These are phyloP conservation scores for Asterophora parasitica DNA, from an alignment of 768 basidiomycete genomes.

Conservation along the genomic window DNA sequence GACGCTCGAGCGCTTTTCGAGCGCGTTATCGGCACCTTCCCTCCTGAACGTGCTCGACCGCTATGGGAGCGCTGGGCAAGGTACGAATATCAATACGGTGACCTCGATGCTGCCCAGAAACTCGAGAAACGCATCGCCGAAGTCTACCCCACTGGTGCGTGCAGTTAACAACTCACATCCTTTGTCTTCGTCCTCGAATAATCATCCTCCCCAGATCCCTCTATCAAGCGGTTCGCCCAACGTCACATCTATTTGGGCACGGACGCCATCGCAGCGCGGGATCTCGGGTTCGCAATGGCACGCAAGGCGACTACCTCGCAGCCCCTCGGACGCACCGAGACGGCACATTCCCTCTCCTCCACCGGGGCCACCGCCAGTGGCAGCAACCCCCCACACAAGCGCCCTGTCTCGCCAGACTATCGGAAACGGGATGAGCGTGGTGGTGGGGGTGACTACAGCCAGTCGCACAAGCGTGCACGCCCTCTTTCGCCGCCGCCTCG, in stretches of 20 bases:
- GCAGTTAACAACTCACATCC: too few species aligned
- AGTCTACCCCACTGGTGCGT: slow-evolving; percentile 84
- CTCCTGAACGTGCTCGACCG: slow-evolving; percentile 72
- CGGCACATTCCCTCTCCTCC: slow-evolving; percentile 26
- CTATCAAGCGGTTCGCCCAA: slow-evolving; percentile 88
- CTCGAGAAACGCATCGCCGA: slow-evolving; percentile 88
- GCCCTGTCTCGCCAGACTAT: slow-evolving; percentile 13
- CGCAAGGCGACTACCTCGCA: slow-evolving; percentile 25
- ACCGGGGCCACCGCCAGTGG: slow-evolving; percentile 34
- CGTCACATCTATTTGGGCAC: slow-evolving; percentile 77
- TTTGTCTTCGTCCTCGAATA: neutral
- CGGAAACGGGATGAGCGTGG: slow-evolving; percentile 14
- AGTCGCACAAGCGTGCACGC: slow-evolving; percentile 12
- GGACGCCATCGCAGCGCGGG: slow-evolving; percentile 85
- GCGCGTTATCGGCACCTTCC: slow-evolving; percentile 73
- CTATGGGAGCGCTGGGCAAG: slow-evolving; percentile 96
- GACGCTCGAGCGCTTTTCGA: slow-evolving; percentile 97
- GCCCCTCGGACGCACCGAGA: slow-evolving; percentile 30
- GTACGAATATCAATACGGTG: slow-evolving; percentile 95
- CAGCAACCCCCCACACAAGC: slow-evolving; percentile 21
- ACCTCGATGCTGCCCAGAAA: slow-evolving; percentile 81
- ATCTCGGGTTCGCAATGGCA: slow-evolving; percentile 74
- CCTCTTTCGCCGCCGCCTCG: slow-evolving; percentile 11
- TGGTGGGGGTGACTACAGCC: slow-evolving; percentile 9
- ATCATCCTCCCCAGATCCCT: slow-evolving; percentile 54